Evolutionary conservation across 768 basidiomycete genomes (phyloP).

Genomic region (Pleurotus ostreatus): DNA sequence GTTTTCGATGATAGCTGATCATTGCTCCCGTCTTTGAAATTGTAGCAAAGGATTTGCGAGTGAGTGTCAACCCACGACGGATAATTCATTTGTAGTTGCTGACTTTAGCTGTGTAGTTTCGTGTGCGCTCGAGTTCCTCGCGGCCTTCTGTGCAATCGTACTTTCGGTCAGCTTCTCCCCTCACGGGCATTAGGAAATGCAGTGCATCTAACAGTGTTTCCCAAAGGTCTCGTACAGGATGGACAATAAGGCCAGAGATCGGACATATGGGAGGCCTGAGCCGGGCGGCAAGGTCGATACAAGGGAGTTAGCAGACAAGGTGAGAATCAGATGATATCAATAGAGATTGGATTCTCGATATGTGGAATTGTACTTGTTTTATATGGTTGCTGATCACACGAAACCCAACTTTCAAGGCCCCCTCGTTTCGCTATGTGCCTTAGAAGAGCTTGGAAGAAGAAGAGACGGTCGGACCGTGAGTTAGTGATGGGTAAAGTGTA

Average conservation of each 20-base stretch:
- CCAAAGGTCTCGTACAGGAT: constrained; percentile 55
- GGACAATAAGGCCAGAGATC: constrained; percentile 57
- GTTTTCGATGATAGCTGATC: background rate
- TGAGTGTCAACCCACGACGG: constrained; percentile 16
- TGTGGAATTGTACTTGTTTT: background rate
- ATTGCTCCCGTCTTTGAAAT: background rate
- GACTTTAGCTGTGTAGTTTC: constrained; percentile 27
- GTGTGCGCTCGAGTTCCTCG: constrained; percentile 51
- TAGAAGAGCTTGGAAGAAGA: constrained; percentile 13
- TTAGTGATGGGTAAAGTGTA: too few species aligned
- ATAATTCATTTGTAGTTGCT: background rate
- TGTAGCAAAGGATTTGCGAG: constrained; percentile 57
- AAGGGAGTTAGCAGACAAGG: constrained; percentile 62
- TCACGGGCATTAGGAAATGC: background rate
- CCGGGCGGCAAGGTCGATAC: constrained; percentile 53
- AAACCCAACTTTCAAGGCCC: constrained; percentile 35
- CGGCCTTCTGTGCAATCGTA: constrained; percentile 45
- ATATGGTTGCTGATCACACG: background rate
- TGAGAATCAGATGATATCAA: constrained; percentile 20
- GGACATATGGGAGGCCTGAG: constrained; percentile 45
- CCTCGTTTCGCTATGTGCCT: constrained; percentile 55
- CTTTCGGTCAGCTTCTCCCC: constrained; percentile 37
- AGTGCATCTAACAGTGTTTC: background rate
- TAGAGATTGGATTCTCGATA: too few species aligned
- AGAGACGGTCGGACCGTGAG: too few species aligned